phyloP scores from a whole-genome alignment of 306 rosid species.

The Corylus avellana region DNA sequence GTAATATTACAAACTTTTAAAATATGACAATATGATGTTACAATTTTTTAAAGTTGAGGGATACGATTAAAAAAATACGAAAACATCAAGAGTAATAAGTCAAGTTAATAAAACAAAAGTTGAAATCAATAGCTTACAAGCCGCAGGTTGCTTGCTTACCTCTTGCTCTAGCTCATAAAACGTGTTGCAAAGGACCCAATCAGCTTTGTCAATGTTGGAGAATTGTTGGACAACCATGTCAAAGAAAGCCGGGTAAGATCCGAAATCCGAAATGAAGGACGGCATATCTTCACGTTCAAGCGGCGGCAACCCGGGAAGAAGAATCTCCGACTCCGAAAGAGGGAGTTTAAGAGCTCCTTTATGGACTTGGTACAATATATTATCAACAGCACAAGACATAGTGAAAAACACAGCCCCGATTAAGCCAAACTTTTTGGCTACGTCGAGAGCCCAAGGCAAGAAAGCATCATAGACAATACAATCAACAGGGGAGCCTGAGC shows the following conservation, averaged over 20 bases:
- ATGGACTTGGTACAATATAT: slow-evolving; percentile 33
- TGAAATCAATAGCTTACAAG: neutral
- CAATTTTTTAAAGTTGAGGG: too few relatives aligned
- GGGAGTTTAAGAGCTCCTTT: slow-evolving; percentile 42
- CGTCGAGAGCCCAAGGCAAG: slow-evolving; percentile 49
- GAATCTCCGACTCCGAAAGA: slow-evolving; percentile 24
- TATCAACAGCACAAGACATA: slow-evolving; percentile 48
- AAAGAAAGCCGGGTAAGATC: slow-evolving; percentile 53
- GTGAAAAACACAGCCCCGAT: slow-evolving; percentile 50
- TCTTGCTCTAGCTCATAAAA: slow-evolving; percentile 56
- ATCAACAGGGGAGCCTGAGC: slow-evolving; percentile 34
- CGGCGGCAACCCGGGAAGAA: slow-evolving; percentile 45
- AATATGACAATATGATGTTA: too few relatives aligned
- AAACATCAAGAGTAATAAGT: neutral
- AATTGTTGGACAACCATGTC: slow-evolving; percentile 50
- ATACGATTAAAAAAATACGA: neutral
- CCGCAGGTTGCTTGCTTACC: slow-evolving; percentile 23
- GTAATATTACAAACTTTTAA: too few relatives aligned
- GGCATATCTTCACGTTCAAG: slow-evolving; percentile 51
- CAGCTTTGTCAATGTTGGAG: slow-evolving; percentile 46
- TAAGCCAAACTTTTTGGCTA: slow-evolving; percentile 49
- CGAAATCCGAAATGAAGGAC: slow-evolving; percentile 34
- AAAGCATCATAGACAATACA: slow-evolving; percentile 55
- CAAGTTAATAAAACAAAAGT: neutral
- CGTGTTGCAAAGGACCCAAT: slow-evolving; percentile 54